Evolutionary conservation across 768 basidiomycete species (phyloP), one percentile per base, ranked within the genome.

Genomic region (Podaxis pistillaris): DNA sequence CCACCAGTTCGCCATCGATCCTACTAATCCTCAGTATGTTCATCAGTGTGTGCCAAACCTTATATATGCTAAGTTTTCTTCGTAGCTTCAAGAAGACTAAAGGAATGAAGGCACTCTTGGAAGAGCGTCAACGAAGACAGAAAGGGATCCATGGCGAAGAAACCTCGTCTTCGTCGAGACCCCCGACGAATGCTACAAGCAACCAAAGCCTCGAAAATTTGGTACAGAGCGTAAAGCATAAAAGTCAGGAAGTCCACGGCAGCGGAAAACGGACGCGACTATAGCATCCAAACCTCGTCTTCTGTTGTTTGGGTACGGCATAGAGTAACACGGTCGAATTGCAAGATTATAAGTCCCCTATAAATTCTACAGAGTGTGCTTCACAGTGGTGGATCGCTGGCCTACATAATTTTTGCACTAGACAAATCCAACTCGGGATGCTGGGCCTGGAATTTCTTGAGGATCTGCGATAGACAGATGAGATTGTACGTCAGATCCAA

Each of bases 401-500:
- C 28, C 68, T 79, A 94, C 64, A 89, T 89, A 60, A 94, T 91
- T 73, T 94, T 94, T 9, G 92, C 94, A 12, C 95, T 89, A 28
- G 91, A 92, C 72, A 98, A 96, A 74, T 98, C 96, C 69, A 98
- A 81, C 73, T 98, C 96, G 0, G 96, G 96, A 73, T 98, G 95
- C 41, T 86, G 84, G 1, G 79, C 86, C 76, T 95, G 91, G 78
- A 98, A 97, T 74, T 90, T 95, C 76, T 87, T 86, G 62, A 98
- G 76, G 50, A 91, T 87, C 89, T 95, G 64, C 13, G 47, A 2
- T 17, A 17, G 33, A 17, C 30, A 24, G 15, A 28, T 19, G 2
- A 62, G 46, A 15, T 37, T 13, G 15, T 15, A 28, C 15, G 4
- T 19, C 15, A 38, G 26, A 47, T 24, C 26, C 11, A 11, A 51